Conservation (phyloP, 2,329 filamentous ascomycete genomes). For the Alternaria incomplexa region DNA sequence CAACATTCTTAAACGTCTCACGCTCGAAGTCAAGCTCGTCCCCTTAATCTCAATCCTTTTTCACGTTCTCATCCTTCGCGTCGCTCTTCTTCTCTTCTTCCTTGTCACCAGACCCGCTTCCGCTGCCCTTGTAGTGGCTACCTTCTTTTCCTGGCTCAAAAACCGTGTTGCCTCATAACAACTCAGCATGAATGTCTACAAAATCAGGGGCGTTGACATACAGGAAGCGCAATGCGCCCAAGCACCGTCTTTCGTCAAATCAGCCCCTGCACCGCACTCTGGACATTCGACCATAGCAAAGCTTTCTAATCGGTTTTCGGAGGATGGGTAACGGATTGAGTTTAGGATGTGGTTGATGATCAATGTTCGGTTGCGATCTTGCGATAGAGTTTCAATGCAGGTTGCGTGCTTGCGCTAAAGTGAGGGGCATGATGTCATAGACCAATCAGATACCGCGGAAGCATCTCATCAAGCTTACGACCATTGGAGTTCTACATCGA, state of each 20-base stretch:
- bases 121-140: constrained; percentile 29
- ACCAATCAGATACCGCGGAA: constrained; percentile 7
- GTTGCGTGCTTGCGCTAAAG: constrained; percentile 4
- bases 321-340: background rate
- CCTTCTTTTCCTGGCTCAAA: constrained; percentile 40
- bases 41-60: constrained; percentile 1
- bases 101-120: constrained; percentile 34
- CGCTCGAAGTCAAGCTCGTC: background rate
- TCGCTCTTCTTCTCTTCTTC: constrained; percentile 28
- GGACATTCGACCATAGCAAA: constrained; percentile 33
- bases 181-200: background rate
- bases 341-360: background rate
- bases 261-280: constrained; percentile 35
- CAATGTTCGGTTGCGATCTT: background rate
- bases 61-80: constrained; percentile 12
- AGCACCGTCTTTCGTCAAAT: constrained; percentile 36
- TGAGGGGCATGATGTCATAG: constrained; percentile 19
- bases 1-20: background rate
- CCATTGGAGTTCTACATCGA: background rate
- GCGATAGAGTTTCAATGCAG: constrained; percentile 1
- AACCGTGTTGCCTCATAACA: constrained; percentile 21
- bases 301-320: background rate
- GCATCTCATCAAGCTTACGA: background rate
- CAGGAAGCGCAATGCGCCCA: constrained; percentile 40
- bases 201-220: constrained; percentile 8